A percentile compares a stretch with the other conserved stretches of the same genome.
Evolutionary conservation across 148 eudicot species (phyloP).

Genomic region (Persicaria tinctoria): DNA sequence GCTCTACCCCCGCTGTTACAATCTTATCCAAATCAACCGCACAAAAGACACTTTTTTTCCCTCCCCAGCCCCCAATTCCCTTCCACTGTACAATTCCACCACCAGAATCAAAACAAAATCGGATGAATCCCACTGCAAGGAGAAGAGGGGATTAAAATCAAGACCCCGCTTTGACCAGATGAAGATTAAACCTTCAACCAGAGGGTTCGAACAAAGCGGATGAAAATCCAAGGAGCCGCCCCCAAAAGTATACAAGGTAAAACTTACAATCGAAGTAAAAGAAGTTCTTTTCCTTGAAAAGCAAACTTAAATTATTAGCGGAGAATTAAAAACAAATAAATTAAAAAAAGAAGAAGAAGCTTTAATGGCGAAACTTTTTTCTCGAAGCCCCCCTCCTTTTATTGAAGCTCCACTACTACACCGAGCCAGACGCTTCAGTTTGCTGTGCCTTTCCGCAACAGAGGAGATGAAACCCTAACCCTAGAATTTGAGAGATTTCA

Average conservation of each 20-base stretch:
- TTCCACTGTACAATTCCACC: background rate
- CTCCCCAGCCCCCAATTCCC: background rate
- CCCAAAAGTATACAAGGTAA: background rate
- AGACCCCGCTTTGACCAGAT: background rate
- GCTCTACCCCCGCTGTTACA: background rate
- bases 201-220: constrained; percentile 5
- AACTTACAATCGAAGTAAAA: constrained; percentile 12
- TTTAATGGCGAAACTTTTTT: constrained; percentile 9
- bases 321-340: background rate
- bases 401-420: background rate
- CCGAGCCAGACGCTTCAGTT: background rate
- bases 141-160: background rate
- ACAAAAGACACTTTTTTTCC: constrained; percentile 6
- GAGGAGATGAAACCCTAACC: constrained; percentile 8
- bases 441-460: constrained; percentile 4
- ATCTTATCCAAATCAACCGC: constrained; percentile 18
- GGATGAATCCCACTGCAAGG: background rate
- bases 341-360: background rate
- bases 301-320: constrained; percentile 1
- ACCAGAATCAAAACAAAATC: background rate
- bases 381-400: background rate
- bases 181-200: background rate
- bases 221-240: background rate
- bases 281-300: constrained; percentile 2
- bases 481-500: constrained; percentile 7